Conservation (phyloP, 2,329 filamentous ascomycete species). For the Aspergillus melleus region DNA sequence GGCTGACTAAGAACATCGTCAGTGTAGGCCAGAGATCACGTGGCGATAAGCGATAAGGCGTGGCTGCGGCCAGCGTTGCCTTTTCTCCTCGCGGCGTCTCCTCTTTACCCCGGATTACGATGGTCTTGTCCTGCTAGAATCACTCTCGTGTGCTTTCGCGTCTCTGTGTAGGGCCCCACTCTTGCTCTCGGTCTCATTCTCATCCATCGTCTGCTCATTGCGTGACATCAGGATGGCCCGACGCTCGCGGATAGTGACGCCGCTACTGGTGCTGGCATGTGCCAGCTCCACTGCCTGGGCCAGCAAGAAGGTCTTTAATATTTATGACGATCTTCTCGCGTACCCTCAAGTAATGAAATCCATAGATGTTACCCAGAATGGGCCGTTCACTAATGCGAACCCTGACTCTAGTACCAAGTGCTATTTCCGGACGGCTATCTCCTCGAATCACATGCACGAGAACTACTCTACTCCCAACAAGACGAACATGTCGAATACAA, state of each 20-base stretch:
- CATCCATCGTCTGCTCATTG: background rate
- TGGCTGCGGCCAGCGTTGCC: constrained; percentile 14
- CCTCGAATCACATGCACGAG: constrained; percentile 66
- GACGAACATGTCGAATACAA: constrained; percentile 18
- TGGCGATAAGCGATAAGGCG: constrained; percentile 18
- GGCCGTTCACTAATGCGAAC: background rate
- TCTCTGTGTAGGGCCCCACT: background rate
- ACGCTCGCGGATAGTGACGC: constrained; percentile 21
- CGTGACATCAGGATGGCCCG: constrained; percentile 22
- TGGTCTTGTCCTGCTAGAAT: background rate
- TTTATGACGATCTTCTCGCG: constrained; percentile 83
- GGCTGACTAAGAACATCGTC: too few relatives aligned
- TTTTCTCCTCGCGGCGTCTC: background rate
- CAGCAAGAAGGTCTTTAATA: constrained; percentile 69
- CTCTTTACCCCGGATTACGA: background rate
- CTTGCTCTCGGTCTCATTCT: background rate
- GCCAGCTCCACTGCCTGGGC: constrained; percentile 44
- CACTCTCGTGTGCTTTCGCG: background rate
- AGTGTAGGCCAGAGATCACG: background rate
- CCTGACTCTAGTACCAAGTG: constrained; percentile 69
- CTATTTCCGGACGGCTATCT: constrained; percentile 72
- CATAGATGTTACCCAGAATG: background rate
- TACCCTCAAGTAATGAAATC: constrained; percentile 69
- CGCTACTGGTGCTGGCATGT: constrained; percentile 34
- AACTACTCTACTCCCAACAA: constrained; percentile 47